Percentiles rank a stretch among this genome's conserved stretches.
Evolutionary conservation across 306 rosid genomes (phyloP).

Genomic region (Vicia faba): DNA sequence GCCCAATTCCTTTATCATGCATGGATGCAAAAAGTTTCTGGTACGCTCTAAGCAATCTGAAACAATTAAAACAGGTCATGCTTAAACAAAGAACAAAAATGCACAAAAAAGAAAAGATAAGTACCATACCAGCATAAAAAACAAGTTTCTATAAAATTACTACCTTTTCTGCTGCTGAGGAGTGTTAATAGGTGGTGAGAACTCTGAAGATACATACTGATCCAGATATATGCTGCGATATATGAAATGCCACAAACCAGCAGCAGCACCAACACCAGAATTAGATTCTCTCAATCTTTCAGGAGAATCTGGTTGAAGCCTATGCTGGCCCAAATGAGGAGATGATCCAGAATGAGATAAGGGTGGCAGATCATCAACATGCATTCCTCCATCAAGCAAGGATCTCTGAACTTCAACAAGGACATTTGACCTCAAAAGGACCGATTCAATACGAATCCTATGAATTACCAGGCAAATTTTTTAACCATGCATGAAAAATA

Average conservation of each 20-base stretch:
- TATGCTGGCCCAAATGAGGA: slow-evolving; percentile 60
- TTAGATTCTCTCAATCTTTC: slow-evolving; percentile 60
- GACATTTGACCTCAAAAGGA: slow-evolving; percentile 87
- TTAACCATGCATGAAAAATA: slow-evolving; percentile 29
- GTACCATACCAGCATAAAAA: slow-evolving; percentile 17
- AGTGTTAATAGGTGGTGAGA: slow-evolving; percentile 73
- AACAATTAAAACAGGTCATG: slow-evolving; percentile 42
- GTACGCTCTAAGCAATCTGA: slow-evolving; percentile 85
- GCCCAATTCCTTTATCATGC: slow-evolving; percentile 88
- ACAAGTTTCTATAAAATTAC: slow-evolving; percentile 2
- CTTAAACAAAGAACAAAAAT: slow-evolving; percentile 10
- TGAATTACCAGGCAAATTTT: slow-evolving; percentile 42
- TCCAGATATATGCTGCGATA: slow-evolving; percentile 91
- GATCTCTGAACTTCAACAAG: slow-evolving; percentile 88
- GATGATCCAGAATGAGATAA: slow-evolving; percentile 60
- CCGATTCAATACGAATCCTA: slow-evolving; percentile 82
- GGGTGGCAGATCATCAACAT: slow-evolving; percentile 77
- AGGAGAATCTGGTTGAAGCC: slow-evolving; percentile 63
- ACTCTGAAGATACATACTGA: slow-evolving; percentile 90
- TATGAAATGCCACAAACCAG: slow-evolving; percentile 96
- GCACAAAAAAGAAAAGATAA: background rate
- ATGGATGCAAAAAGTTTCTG: slow-evolving; percentile 81
- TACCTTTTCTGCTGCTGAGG: slow-evolving; percentile 83
- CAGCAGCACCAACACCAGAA: slow-evolving; percentile 69
- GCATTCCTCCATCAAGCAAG: slow-evolving; percentile 89